Conservation (phyloP, 306 rosid genomes). For the Cucumis sativus region DNA sequence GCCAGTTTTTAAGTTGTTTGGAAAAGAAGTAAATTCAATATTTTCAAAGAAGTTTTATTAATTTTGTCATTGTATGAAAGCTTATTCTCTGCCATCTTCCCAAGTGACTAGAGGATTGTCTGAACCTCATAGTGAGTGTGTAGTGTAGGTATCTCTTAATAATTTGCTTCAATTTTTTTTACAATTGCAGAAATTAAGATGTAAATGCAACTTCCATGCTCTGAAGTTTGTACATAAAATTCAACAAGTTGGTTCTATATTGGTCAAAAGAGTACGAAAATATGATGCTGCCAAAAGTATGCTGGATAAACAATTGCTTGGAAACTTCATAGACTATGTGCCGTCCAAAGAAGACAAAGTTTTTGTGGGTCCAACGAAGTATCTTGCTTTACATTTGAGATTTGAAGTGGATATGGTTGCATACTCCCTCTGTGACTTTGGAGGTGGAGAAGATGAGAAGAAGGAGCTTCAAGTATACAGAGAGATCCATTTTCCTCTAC, state of each 20-base stretch:
- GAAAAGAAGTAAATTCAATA: background rate
- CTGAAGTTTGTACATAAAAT: conserved; percentile 63
- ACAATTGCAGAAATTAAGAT: conserved; percentile 62
- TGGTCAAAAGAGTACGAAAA: conserved; percentile 64
- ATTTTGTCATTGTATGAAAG: background rate
- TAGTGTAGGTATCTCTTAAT: background rate
- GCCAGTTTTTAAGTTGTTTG: background rate
- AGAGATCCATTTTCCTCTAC: conserved; percentile 72
- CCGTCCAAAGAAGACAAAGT: conserved; percentile 17
- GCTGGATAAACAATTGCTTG: conserved; percentile 65
- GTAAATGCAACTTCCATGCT: conserved; percentile 96
- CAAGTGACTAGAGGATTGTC: background rate
- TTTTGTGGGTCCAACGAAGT: conserved; percentile 32
- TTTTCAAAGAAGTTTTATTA: background rate
- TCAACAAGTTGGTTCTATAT: conserved; percentile 54
- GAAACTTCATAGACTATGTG: conserved; percentile 42
- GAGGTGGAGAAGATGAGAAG: conserved; percentile 71
- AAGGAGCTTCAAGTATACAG: conserved; percentile 75
- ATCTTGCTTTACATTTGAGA: conserved; percentile 86
- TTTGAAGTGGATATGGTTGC: conserved; percentile 96
- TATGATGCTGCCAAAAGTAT: conserved; percentile 29
- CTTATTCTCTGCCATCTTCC: background rate
- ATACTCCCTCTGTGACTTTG: conserved; percentile 85
- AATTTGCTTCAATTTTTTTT: conserved; percentile 3
- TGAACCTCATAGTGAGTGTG: background rate